These are phyloP conservation scores for Hansenula sp. DNA, from an alignment of 1,139 yeast species.

Conservation along the genomic window DNA sequence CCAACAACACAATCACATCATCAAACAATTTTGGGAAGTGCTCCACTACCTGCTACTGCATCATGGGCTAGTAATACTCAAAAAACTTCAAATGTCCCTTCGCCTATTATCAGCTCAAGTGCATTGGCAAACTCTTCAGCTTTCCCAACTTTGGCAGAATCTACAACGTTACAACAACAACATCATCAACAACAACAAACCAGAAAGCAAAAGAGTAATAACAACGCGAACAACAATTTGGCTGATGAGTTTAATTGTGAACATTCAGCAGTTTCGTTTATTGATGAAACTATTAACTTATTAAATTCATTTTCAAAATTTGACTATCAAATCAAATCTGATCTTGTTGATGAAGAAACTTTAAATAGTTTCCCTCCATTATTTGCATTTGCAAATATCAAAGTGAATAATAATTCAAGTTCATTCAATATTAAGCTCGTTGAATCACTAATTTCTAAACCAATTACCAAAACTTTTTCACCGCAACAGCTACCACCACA, in stretches of 20 bases:
- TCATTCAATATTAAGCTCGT: constrained; percentile 26
- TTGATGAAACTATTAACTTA: constrained; percentile 31
- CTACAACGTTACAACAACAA: constrained; percentile 37
- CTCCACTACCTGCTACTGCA: constrained; percentile 27
- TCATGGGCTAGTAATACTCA: constrained; percentile 33
- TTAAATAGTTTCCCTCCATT: constrained; percentile 34
- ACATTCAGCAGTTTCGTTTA: constrained; percentile 27
- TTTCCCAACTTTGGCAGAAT: constrained; percentile 72
- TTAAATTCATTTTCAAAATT: constrained; percentile 25
- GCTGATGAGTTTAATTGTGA: constrained; percentile 28
- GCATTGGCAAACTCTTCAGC: constrained; percentile 51
- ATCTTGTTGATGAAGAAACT: constrained; percentile 29
- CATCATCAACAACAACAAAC: constrained; percentile 27
- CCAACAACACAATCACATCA: constrained; percentile 16
- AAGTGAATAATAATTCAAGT: constrained; percentile 21
- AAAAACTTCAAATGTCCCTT: constrained; percentile 18
- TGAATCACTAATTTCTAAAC: constrained; percentile 18
- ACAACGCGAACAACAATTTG: constrained; percentile 20
- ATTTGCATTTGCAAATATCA: constrained; percentile 35
- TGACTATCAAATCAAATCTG: constrained; percentile 31
- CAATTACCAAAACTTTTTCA: constrained; percentile 3
- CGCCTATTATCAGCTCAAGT: constrained; percentile 33
- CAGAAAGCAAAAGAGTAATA: constrained; percentile 22
- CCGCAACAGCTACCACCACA: constrained; percentile 21
- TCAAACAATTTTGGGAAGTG: constrained; percentile 15